Conservation (phyloP, 192 early-diverging fungal species). For the Umbelopsis sp. region DNA sequence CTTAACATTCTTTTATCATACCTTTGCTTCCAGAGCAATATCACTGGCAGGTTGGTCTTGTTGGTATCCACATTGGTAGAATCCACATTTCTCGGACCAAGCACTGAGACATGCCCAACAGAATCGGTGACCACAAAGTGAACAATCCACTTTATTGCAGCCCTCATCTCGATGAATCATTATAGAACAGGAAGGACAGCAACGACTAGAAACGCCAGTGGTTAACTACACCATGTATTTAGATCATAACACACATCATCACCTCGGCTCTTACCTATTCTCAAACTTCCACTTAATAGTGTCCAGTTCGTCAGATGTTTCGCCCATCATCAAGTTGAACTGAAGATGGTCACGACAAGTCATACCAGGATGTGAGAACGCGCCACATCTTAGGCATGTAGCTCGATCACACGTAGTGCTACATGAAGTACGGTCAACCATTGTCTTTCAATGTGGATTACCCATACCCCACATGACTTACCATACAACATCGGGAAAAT, state of each 20-base stretch:
- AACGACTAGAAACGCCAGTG: slow-evolving; percentile 37
- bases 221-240: too few species aligned
- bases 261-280: slow-evolving; percentile 17
- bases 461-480: too few species aligned
- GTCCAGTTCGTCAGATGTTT: slow-evolving; percentile 20
- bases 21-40: slow-evolving; percentile 19
- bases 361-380: slow-evolving; percentile 38
- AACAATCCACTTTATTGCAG: slow-evolving; percentile 72
- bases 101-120: slow-evolving; percentile 63
- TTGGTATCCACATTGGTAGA: slow-evolving; percentile 52
- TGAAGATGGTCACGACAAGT: slow-evolving; percentile 49
- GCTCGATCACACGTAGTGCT: slow-evolving; percentile 29
- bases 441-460: too few species aligned
- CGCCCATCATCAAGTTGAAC: slow-evolving; percentile 18
- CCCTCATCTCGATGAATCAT: slow-evolving; percentile 71
- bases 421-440: too few species aligned
- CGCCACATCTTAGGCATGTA: slow-evolving; percentile 55
- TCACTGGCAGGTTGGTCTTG: neutral
- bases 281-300: slow-evolving; percentile 41
- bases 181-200: slow-evolving; percentile 71
- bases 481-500: slow-evolving; percentile 52
- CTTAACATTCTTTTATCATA: neutral
- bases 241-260: too few species aligned
- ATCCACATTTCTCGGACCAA: slow-evolving; percentile 64
- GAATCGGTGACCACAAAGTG: slow-evolving; percentile 63